Base-by-base conservation (phyloP, 2,329 filamentous ascomycete genomes). In the Fusarium cyanostomum region DNA sequence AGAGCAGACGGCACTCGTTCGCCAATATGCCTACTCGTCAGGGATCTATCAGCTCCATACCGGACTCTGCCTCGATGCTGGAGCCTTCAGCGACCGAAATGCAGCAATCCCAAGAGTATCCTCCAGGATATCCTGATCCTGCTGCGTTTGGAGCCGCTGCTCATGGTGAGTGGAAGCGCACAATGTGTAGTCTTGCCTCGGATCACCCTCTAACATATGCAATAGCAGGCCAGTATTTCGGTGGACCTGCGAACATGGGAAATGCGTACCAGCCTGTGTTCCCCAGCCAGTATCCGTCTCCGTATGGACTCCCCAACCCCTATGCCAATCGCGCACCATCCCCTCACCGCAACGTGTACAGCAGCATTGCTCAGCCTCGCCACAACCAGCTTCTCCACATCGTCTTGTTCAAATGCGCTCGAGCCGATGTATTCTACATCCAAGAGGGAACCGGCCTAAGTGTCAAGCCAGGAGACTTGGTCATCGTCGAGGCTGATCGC, bases 401-500 rank as follows among this genome's bases (percentile, higher is more conserved):
- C 50, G 94, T 99, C 13, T 87, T 94, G 7, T 99, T 99, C 86
- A 99, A 99, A 77, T 97, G 94, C 74, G 92, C 92, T 31, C 87
- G 95, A 61, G 94, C 94, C 33, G 95, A 98, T 72, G 92, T 98
- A 9, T 99, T 97, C 76, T 98, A 97, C 77, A 92, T 97, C 30
- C 94, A 97, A 75, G 94, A 97, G 75, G 94, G 94, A 59, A 98
- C 94, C 7, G 95, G 95, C 4, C 83, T 99, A 28, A 91, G 91
- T 16, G 91, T 98, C 51, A 95, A 94, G 71, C 89, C 90, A 15
- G 95, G 95, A 28, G 95, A 99, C 73, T 83, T 98, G 49, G 96
- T 99, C 60, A 98, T 99, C 67, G 94, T 97, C 15, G 95, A 99
- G 78, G 95, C 95, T 21, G 96, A 99, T 75, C 92, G 95, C 63